A percentile compares a stretch with the other conserved stretches of the same genome.
Conservation (phyloP, 768 basidiomycete species). For the Podaxis carcinomalis region DNA sequence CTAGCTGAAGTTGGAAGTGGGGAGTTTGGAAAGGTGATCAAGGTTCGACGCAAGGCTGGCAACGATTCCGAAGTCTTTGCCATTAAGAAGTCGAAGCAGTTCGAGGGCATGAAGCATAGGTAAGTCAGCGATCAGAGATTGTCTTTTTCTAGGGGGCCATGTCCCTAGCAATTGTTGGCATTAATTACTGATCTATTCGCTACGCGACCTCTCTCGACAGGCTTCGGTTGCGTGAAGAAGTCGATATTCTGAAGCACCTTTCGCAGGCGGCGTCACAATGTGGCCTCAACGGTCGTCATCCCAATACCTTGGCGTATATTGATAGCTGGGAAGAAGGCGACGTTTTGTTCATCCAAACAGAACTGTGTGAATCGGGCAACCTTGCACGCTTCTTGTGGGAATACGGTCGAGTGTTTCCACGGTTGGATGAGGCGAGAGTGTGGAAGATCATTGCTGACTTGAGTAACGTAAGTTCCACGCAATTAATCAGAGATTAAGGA, state of each 20-base stretch:
- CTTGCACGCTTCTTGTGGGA: slow-evolving; percentile 88
- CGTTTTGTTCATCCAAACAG: slow-evolving; percentile 87
- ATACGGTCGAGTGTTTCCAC: slow-evolving; percentile 80
- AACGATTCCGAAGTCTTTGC: slow-evolving; percentile 61
- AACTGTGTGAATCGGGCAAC: slow-evolving; percentile 91
- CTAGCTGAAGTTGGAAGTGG: slow-evolving; percentile 84
- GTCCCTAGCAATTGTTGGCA: slow-evolving; percentile 10
- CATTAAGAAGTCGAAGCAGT: slow-evolving; percentile 91
- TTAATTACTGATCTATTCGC: slow-evolving; percentile 12
- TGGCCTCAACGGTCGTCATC: slow-evolving; percentile 45
- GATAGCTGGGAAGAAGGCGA: slow-evolving; percentile 97
- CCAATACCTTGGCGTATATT: slow-evolving; percentile 83
- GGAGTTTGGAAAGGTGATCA: slow-evolving; percentile 91
- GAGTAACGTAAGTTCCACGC: slow-evolving; percentile 64
- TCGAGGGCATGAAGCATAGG: slow-evolving; percentile 90
- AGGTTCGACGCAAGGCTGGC: slow-evolving; percentile 65
- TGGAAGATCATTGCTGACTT: slow-evolving; percentile 96
- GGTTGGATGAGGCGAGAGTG: slow-evolving; percentile 85
- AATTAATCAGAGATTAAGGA: slow-evolving; percentile 21
- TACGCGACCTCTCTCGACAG: slow-evolving; percentile 31
- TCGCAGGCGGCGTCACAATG: slow-evolving; percentile 35
- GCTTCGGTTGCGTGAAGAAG: slow-evolving; percentile 88
- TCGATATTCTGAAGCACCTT: slow-evolving; percentile 84
- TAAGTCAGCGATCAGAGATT: slow-evolving; percentile 32
- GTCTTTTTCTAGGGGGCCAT: slow-evolving; percentile 14